phyloP scores from a whole-genome alignment of 2,329 filamentous ascomycete genomes.

The Beauveria sp. region DNA sequence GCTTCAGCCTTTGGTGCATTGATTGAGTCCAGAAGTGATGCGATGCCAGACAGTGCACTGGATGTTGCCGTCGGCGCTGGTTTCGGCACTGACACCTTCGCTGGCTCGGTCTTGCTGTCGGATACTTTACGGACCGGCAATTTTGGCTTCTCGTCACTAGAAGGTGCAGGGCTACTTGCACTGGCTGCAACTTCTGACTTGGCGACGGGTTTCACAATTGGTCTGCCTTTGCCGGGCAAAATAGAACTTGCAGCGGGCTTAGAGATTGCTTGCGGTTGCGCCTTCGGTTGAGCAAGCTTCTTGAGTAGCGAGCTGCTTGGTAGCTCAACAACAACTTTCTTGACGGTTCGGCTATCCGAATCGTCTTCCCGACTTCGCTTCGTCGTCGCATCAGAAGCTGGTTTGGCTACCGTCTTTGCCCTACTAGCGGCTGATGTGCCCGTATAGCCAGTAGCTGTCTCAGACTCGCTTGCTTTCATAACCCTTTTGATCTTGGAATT shows the following conservation, averaged over 20 bases:
- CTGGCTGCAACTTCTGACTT: slow-evolving; percentile 26
- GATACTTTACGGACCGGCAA: background rate
- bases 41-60: slow-evolving; percentile 40
- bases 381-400: slow-evolving; percentile 20
- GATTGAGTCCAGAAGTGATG: slow-evolving; percentile 45
- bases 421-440: slow-evolving; percentile 33
- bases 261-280: slow-evolving; percentile 22
- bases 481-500: slow-evolving; percentile 39
- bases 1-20: slow-evolving; percentile 34
- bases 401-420: slow-evolving; percentile 26
- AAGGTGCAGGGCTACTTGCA: slow-evolving; percentile 20
- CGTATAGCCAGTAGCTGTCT: slow-evolving; percentile 29
- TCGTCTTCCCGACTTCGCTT: slow-evolving; percentile 36
- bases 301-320: slow-evolving; percentile 28
- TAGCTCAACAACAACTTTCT: slow-evolving; percentile 36
- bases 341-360: slow-evolving; percentile 30
- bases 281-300: slow-evolving; percentile 31
- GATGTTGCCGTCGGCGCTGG: slow-evolving; percentile 23
- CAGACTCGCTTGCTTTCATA: slow-evolving; percentile 25
- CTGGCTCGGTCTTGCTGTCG: slow-evolving; percentile 17
- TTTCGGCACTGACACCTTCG: slow-evolving; percentile 22
- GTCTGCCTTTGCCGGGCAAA: slow-evolving; percentile 42
- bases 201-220: slow-evolving; percentile 31
- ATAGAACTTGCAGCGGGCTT: slow-evolving; percentile 19
- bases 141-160: slow-evolving; percentile 26